phyloP scores from a whole-genome alignment of 768 basidiomycete species.

The Candolleomyces efflorescens region DNA sequence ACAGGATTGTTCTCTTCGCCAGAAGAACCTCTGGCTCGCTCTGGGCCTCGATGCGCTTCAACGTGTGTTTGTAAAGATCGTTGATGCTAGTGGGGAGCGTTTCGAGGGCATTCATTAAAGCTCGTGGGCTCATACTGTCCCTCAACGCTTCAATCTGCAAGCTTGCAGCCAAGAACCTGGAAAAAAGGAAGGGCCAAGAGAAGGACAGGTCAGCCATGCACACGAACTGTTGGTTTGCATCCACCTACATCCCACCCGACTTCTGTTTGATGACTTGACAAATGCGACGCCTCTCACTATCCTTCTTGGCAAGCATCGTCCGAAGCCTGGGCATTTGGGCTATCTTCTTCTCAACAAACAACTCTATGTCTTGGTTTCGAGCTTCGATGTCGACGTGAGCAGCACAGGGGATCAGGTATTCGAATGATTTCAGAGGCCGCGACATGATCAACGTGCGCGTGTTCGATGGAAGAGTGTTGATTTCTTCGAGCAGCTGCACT shows the following conservation, averaged over 20 bases:
- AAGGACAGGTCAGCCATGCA: not conserved
- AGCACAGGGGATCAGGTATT: not conserved
- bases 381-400: not conserved
- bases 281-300: not conserved
- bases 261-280: not conserved
- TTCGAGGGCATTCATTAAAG: not conserved
- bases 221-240: not conserved
- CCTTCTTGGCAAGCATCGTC: not conserved
- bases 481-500: not conserved
- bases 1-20: not conserved
- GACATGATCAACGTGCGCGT: not conserved
- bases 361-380: not conserved
- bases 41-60: not conserved
- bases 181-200: not conserved
- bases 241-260: slow-evolving; percentile 1
- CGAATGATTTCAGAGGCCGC: not conserved
- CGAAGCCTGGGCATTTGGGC: not conserved
- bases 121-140: not conserved
- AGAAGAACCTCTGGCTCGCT: not conserved
- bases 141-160: not conserved
- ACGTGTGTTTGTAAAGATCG: not conserved
- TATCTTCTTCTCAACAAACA: not conserved
- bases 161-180: slow-evolving; percentile 2
- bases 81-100: not conserved
- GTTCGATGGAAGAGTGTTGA: not conserved